phyloP scores from a whole-genome alignment of 2,329 filamentous ascomycete genomes.

The Pseudogymnoascus sp. region DNA sequence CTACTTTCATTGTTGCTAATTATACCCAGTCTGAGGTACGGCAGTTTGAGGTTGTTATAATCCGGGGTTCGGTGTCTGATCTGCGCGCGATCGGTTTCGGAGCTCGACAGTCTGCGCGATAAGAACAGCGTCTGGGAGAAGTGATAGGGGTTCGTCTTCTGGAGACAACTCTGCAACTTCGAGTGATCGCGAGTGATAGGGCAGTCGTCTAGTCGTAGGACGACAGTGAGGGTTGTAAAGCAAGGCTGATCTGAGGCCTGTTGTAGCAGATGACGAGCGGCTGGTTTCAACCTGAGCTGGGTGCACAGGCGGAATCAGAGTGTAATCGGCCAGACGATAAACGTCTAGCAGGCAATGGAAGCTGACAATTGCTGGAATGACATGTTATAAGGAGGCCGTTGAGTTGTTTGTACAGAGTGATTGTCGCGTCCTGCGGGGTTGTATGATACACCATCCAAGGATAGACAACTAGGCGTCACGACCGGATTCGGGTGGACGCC shows the following conservation, averaged over 20 bases:
- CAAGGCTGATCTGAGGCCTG: slow-evolving; percentile 24
- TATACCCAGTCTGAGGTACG: slow-evolving; percentile 21
- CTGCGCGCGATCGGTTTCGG: background rate
- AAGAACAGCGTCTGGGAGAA: background rate
- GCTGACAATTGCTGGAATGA: slow-evolving; percentile 14
- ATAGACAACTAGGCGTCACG: slow-evolving; percentile 5
- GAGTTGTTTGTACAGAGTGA: slow-evolving; percentile 17
- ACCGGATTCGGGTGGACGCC: slow-evolving; percentile 8
- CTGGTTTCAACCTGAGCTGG: slow-evolving; percentile 37
- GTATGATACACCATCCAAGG: slow-evolving; percentile 9
- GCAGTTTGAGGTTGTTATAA: background rate
- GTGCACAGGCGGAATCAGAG: slow-evolving; percentile 35
- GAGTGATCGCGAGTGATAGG: slow-evolving; percentile 2
- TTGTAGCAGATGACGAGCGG: slow-evolving; percentile 34
- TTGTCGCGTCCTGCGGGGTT: slow-evolving; percentile 12
- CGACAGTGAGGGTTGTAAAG: slow-evolving; percentile 7
- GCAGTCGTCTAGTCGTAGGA: slow-evolving; percentile 17
- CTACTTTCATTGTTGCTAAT: slow-evolving; percentile 17
- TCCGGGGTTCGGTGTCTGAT: background rate
- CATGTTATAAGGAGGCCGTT: slow-evolving; percentile 14
- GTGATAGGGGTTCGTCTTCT: background rate
- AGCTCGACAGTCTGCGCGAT: background rate
- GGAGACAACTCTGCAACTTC: background rate
- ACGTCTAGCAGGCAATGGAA: slow-evolving; percentile 34
- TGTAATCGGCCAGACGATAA: slow-evolving; percentile 34